phyloP scores from a whole-genome alignment of 2,329 filamentous ascomycete species.

The Huntiella moniliformis region DNA sequence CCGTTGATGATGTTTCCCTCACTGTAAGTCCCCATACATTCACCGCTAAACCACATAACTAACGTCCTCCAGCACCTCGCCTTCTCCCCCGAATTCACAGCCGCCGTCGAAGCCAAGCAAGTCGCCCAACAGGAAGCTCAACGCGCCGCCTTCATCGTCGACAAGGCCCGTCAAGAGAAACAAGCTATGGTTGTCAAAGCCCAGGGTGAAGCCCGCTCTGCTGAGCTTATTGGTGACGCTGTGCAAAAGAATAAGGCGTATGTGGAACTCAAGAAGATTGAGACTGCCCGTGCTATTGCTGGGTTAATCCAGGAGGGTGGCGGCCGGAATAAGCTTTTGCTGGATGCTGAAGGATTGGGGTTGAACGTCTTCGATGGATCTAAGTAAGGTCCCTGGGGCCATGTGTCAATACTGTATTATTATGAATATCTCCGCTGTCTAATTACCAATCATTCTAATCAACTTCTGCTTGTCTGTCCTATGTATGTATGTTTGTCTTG shows the following conservation, averaged over 20 bases:
- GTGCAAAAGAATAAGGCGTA: conserved; percentile 99
- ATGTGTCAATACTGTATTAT: conserved; percentile 8
- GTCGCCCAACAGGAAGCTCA: conserved; percentile 84
- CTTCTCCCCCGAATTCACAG: conserved; percentile 56
- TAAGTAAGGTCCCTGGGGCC: background rate
- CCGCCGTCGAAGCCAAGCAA: conserved; percentile 55
- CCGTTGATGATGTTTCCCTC: conserved; percentile 90
- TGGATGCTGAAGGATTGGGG: conserved; percentile 79
- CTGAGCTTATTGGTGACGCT: conserved; percentile 92
- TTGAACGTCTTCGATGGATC: conserved; percentile 55
- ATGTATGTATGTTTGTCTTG: no score
- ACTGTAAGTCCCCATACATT: conserved; percentile 41
- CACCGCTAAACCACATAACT: conserved; percentile 1
- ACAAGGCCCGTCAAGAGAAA: conserved; percentile 98
- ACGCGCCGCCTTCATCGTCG: conserved; percentile 88
- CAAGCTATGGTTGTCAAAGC: conserved; percentile 96
- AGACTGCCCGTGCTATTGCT: conserved; percentile 87
- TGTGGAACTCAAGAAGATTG: conserved; percentile 91
- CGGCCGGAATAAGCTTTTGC: conserved; percentile 80
- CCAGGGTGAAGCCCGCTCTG: conserved; percentile 95
- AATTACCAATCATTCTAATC: no score
- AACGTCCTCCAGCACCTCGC: conserved; percentile 37
- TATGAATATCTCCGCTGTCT: conserved; percentile 11
- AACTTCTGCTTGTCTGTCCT: no score
- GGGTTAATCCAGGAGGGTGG: conserved; percentile 66